These are phyloP conservation scores for Yamadazyma taylorii DNA, from an alignment of 1,139 yeast genomes.

Conservation along the genomic window DNA sequence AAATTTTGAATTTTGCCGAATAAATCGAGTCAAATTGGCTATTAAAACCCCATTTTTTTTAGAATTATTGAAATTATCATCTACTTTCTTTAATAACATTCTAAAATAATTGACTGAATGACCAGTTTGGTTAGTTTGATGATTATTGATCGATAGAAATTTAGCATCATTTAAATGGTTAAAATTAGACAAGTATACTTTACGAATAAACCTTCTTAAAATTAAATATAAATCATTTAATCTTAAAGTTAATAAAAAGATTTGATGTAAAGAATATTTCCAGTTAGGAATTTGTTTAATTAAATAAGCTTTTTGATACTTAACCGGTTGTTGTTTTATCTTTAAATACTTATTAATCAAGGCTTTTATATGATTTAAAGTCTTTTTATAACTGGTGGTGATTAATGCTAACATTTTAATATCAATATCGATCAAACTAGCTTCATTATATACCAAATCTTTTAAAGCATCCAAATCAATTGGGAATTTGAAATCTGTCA, in stretches of 20 bases:
- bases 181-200: slow-evolving; percentile 40
- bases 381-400: slow-evolving; percentile 21
- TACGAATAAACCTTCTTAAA: slow-evolving; percentile 45
- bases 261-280: slow-evolving; percentile 41
- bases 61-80: slow-evolving; percentile 44
- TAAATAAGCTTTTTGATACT: slow-evolving; percentile 11
- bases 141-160: slow-evolving; percentile 25
- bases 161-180: slow-evolving; percentile 43
- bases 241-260: slow-evolving; percentile 45
- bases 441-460: slow-evolving; percentile 24
- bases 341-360: slow-evolving; percentile 22
- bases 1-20: slow-evolving; percentile 45
- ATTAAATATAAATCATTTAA: slow-evolving; percentile 48
- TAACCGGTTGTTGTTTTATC: slow-evolving; percentile 20
- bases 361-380: slow-evolving; percentile 27
- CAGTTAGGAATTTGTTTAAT: slow-evolving; percentile 22
- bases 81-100: slow-evolving; percentile 34
- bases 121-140: slow-evolving; percentile 3
- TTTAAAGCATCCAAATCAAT: slow-evolving; percentile 17
- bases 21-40: slow-evolving; percentile 49
- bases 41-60: slow-evolving; percentile 54
- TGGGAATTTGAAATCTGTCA: neutral
- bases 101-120: slow-evolving; percentile 26
- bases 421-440: slow-evolving; percentile 44
- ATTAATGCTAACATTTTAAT: slow-evolving; percentile 33